Conservation (phyloP, 2,329 filamentous ascomycete genomes). For the Ceratocystis eucalypticola region DNA sequence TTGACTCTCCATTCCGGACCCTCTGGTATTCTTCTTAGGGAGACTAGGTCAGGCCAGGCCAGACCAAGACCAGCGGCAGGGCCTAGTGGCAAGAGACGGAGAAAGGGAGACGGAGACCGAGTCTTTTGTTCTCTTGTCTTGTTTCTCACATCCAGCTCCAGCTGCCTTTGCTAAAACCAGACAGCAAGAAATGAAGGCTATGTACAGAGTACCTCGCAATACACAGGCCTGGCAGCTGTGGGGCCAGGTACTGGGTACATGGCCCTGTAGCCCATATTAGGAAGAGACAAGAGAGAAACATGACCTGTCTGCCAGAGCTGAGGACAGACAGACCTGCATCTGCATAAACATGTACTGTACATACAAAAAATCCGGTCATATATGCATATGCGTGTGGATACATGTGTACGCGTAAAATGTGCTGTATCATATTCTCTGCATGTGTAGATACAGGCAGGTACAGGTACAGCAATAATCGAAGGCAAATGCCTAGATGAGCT, state of each 20-base stretch:
- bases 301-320: not conserved
- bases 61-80: not conserved
- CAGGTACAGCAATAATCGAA: too few relatives aligned
- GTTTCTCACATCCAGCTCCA: not conserved
- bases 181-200: not conserved
- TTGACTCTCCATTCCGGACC: not conserved
- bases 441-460: not conserved
- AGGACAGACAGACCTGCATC: too few relatives aligned
- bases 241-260: not conserved
- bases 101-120: not conserved
- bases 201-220: constrained; percentile 3
- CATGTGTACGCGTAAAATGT: not conserved
- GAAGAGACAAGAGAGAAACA: not conserved
- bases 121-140: too few relatives aligned
- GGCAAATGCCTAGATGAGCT: too few relatives aligned
- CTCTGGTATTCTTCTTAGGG: not conserved
- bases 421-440: not conserved
- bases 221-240: not conserved
- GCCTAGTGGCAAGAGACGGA: not conserved
- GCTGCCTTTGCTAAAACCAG: not conserved
- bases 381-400: not conserved
- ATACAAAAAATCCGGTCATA: not conserved
- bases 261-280: too few relatives aligned
- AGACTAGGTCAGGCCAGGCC: not conserved
- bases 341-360: too few relatives aligned